Evolutionary conservation across 2,329 filamentous ascomycete genomes (phyloP), one percentile per base, ranked within the genome.

Genomic region (Sporothrix phasma): DNA sequence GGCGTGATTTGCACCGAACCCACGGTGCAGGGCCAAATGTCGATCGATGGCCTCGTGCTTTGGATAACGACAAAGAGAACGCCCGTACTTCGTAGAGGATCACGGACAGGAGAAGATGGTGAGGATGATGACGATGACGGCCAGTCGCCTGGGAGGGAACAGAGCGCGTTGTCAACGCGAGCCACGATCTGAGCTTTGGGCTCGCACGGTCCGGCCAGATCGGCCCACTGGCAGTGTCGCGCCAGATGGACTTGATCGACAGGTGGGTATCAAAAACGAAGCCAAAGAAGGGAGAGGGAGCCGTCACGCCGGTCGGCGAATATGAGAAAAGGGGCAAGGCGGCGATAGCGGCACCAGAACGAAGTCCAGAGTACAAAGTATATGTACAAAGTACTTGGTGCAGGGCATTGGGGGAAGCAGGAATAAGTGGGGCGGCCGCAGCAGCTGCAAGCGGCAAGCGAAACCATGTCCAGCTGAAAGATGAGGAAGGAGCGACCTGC

Each of bases 381-480:
- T 17, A 2, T 5, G 41, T n/a, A n/a, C 15, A n/a, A 43, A 17
- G 4, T 6, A n/a, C 17, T 19, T n/a, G 41, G 41, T 5, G 17
- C n/a, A 43, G 17, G 41, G 17, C 8, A n/a, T 47, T 26, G 15
- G 47, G 45, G 22, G 26, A 34, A 34, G 17, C 24, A 26, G 41
- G 13, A 63, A 56, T 41, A 61, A 61, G 45, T 51, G 59, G 59
- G 24, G 1, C 59, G 6, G 31, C 31, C 31, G 43, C 59, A 47
- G 58, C n/a, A 56, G 1, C n/a, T n/a, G n/a, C n/a, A n/a, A 37
- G 34, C 34, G 10, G 58, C 26, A 61, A 43, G 41, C 41, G 8
- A 37, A 34, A 43, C 34, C 60, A 62, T 62, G 60, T 43, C 60
- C 60, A 62, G 60, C 60, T 62, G 60, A 61, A 47, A 37, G n/a